Evolutionary conservation across 768 basidiomycete genomes (phyloP).

Genomic region (Daedalea quercina): DNA sequence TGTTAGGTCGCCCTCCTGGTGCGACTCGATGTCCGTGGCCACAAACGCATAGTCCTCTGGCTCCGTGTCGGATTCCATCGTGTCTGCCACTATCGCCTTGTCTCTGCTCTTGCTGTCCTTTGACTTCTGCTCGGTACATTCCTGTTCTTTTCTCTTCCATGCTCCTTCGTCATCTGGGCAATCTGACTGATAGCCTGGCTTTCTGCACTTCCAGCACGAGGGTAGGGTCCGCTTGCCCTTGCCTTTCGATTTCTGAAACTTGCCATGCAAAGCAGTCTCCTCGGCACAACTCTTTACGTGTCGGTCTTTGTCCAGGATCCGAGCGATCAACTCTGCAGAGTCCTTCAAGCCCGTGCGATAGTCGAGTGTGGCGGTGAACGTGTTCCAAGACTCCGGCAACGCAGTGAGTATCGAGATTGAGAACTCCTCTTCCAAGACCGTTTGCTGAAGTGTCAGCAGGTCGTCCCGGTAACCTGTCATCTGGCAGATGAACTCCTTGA

Average conservation of each 20-base stretch:
- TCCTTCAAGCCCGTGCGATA: neutral
- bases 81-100: constrained; percentile 2
- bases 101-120: neutral
- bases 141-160: neutral
- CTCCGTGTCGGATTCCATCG: neutral
- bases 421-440: constrained; percentile 25
- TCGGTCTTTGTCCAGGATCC: constrained; percentile 6
- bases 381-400: constrained; percentile 28
- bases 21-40: neutral
- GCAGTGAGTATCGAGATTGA: constrained; percentile 24
- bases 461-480: constrained; percentile 21
- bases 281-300: neutral
- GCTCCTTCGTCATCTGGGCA: constrained; percentile 6
- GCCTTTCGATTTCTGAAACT: neutral
- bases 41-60: constrained; percentile 6
- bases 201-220: constrained; percentile 4
- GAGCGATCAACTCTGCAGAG: constrained; percentile 11
- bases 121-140: neutral
- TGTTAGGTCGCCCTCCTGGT: neutral
- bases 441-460: constrained; percentile 14
- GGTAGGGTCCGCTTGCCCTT: neutral
- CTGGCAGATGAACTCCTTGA: constrained; percentile 26
- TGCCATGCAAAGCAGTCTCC: neutral
- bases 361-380: constrained; percentile 14
- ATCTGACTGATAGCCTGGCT: constrained; percentile 2